A percentile compares a stretch with the other conserved stretches of the same genome.
Conservation (phyloP, 2,329 filamentous ascomycete species). For the Lizonia empirigonia region DNA sequence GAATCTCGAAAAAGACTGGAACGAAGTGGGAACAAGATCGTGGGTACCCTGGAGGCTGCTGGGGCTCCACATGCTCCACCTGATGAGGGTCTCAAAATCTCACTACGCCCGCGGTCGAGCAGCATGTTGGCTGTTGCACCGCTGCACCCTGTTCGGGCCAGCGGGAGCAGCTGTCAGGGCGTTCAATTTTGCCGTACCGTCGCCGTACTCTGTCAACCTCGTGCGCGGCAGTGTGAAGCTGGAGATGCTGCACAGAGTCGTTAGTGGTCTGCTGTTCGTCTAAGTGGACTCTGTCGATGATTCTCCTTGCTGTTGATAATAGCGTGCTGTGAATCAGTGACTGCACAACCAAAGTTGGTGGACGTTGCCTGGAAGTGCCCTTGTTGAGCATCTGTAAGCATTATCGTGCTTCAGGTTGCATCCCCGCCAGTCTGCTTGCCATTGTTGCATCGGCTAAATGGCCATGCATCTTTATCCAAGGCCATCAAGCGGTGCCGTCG, state of each 20-base stretch:
- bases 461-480: conserved; percentile 4
- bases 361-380: not conserved
- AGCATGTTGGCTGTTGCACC: conserved; percentile 22
- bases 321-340: not conserved
- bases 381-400: not conserved
- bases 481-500: conserved; percentile 9
- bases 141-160: conserved; percentile 25
- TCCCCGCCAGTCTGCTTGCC: not conserved
- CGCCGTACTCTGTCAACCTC: conserved; percentile 7
- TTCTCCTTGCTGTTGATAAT: not conserved
- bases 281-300: not conserved
- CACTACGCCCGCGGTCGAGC: conserved; percentile 22
- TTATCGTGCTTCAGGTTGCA: not conserved
- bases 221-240: conserved; percentile 7
- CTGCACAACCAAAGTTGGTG: not conserved
- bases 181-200: conserved; percentile 21
- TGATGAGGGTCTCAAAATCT: conserved; percentile 18
- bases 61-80: conserved; percentile 17
- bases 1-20: conserved; percentile 2
- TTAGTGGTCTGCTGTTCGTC: not conserved
- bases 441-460: conserved; percentile 10
- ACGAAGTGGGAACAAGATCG: conserved; percentile 16
- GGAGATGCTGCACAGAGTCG: not conserved
- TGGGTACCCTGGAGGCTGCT: conserved; percentile 15
- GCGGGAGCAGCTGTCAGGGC: conserved; percentile 26